Percentiles rank a stretch among this genome's conserved stretches.
Conservation (phyloP, 306 rosid genomes). For the Abrus precatorius region DNA sequence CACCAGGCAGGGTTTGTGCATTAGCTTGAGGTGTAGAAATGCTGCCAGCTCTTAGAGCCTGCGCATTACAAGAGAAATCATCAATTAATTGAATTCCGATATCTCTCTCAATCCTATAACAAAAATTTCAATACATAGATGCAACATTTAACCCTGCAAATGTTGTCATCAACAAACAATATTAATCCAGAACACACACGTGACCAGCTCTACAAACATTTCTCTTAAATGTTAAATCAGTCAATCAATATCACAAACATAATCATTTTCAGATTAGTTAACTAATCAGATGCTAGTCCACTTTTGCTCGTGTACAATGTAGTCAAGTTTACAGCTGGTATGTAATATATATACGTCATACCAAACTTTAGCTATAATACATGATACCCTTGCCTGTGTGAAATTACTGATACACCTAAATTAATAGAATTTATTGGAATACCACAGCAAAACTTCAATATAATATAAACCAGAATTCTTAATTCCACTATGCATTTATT, state of each 20-base stretch:
- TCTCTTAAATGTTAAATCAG: not conserved
- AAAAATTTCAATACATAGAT: not conserved
- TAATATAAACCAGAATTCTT: conserved; percentile 11
- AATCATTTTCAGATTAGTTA: not conserved
- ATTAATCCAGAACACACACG: not conserved
- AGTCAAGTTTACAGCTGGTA: not conserved
- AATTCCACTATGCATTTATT: not conserved
- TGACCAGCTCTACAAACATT: not conserved
- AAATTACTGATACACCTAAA: not conserved
- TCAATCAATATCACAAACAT: not conserved
- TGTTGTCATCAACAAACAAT: not conserved
- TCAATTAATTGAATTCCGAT: conserved; percentile 29
- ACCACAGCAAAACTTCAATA: conserved; percentile 7
- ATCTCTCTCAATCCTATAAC: conserved; percentile 14
- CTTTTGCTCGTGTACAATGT: not conserved
- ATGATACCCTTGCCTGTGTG: not conserved
- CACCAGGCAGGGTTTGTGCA: conserved; percentile 70
- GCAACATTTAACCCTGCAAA: conserved; percentile 6
- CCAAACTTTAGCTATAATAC: not conserved
- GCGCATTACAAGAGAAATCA: conserved; percentile 39
- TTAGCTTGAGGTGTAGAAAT: conserved; percentile 73
- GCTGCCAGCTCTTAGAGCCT: conserved; percentile 76
- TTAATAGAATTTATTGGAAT: not conserved
- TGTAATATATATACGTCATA: not conserved
- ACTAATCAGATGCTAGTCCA: not conserved